Evolutionary conservation across 352 stramenopile species (phyloP), one percentile per base, ranked within the genome.

Genomic region (Phytophthora multivora): DNA sequence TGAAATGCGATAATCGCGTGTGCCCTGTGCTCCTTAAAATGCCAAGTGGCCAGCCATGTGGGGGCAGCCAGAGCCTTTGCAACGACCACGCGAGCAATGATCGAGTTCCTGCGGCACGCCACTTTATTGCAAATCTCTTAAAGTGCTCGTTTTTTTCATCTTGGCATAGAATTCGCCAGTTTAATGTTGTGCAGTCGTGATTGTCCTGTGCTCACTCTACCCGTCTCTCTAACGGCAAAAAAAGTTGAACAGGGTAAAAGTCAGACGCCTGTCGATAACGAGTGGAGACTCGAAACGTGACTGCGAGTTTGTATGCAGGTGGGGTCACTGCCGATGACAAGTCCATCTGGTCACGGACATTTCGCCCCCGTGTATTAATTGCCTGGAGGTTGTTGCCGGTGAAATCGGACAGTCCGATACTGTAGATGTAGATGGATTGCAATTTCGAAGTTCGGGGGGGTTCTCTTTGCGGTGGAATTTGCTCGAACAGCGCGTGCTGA

Each of bases 1-100:
- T 39, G 46, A 65, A 73, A 58, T 65, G 36, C 58, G 48, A 72
- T 68, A 68, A 66, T 72, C 58, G 58, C 59, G 63, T 71, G 51
- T 36, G 36, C 50, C 52, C 39, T 38, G n/a, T 16, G 11, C 33
- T 42, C 13, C 28, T 65, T 21, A 12, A 54, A 33, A 61, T 69
- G 41, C 49, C 65, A 69, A 69, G 59, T 73, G 65, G 55, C 26
- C 13, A 50, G 26, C 19, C 36, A 48, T 50, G 43, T 52, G 53
- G 18, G 10, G 35, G 28, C n/a, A n/a, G 35, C 19, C 26, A 39
- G 35, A 16, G 23, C n/a, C 16, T 45, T 53, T 50, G 60, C 47
- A 38, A 62, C 63, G 36, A 71, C 36, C 46, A 48, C 23, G 59
- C 50, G 50, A 56, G 43, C 33, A 55, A 19, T 33, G 21, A n/a